Percentiles rank a stretch among this genome's conserved stretches.
phyloP scores from a whole-genome alignment of 192 early-diverging fungal species.

The Podila clonocystis region DNA sequence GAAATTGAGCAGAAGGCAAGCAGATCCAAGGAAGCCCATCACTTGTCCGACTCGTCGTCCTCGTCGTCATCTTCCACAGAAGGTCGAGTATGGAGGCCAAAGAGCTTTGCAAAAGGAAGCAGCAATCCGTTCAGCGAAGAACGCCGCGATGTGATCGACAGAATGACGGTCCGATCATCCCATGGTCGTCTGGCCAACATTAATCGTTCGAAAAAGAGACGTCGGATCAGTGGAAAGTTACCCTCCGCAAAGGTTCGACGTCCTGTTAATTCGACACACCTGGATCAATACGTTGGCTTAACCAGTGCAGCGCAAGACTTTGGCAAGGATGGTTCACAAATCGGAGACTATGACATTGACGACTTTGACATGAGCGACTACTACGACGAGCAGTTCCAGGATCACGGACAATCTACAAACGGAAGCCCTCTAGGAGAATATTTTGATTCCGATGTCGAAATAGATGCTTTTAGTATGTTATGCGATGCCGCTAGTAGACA shows the following conservation, averaged over 20 bases:
- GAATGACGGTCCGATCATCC: slow-evolving; percentile 24
- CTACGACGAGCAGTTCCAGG: too few relatives aligned
- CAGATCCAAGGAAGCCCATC: too few relatives aligned
- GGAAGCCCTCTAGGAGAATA: too few relatives aligned
- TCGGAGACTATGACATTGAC: neutral
- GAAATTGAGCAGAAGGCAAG: too few relatives aligned
- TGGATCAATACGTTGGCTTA: neutral
- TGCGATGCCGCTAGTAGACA: too few relatives aligned
- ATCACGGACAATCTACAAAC: too few relatives aligned
- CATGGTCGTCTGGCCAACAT: neutral
- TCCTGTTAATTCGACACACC: neutral
- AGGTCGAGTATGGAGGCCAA: neutral
- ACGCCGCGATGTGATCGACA: slow-evolving; percentile 27
- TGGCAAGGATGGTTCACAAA: neutral
- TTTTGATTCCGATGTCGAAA: too few relatives aligned
- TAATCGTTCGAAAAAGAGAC: slow-evolving; percentile 8
- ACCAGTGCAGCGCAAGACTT: neutral
- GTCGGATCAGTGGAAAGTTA: slow-evolving; percentile 14
- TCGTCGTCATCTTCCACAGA: neutral
- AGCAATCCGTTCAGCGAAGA: neutral
- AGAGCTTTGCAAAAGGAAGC: neutral
- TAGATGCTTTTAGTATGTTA: too few relatives aligned
- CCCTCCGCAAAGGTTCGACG: neutral
- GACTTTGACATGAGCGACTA: neutral
- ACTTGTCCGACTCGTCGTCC: neutral